Base-by-base conservation (phyloP, 345 rosid species). In the Bruguiera gymnorhiza region DNA sequence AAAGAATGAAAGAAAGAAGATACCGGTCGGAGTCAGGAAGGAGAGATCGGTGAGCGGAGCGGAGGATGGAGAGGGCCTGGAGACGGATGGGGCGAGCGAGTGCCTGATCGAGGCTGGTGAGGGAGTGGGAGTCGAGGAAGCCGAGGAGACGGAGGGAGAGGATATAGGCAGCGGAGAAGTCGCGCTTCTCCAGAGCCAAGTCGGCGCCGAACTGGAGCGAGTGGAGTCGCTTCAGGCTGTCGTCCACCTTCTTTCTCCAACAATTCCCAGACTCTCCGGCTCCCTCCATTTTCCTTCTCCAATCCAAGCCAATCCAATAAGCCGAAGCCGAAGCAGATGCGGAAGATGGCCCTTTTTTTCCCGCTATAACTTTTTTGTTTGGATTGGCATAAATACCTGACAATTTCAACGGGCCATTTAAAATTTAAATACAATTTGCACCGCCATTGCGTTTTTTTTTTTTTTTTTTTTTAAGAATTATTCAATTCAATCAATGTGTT, bases 131-230 rank as follows among this genome's bases (percentile, higher is more conserved):
- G 76, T 89, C 96, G 64, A 94, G 89, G 79, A 94, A 91, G 73
- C 98, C 98, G 66, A 91, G 73, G 67, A 94, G 98, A 3, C 89
- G 89, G 71, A 91, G 97, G 31, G 86, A 84, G 68, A 94, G 86
- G 68, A 89, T 63, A 30, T 83, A 86, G 21, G 97, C 95, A 7
- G 97, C 65, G 16, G 90, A 67, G 82, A 81, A 91, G 71, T 92
- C 93, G 61, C 83, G 77, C 72, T 81, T 86, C 80, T 88, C 90
- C 30, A 87, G 82, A 59, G 87, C 91, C 31, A 76, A 72, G 61
- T 91, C 98, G 73, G 84, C 86, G 20, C 98, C 97, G 76, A 89
- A 91, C 37, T 81, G 85, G 46, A 89, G 84, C 63, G 97, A 94
- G 56, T 91, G 97, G 3, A 94, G 95, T 16, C 98, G 88, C 71